A percentile compares a stretch with the other conserved stretches of the same genome.
These are phyloP conservation scores for Forsythia suspensa DNA, from an alignment of 257 asterid species.

Conservation along the genomic window DNA sequence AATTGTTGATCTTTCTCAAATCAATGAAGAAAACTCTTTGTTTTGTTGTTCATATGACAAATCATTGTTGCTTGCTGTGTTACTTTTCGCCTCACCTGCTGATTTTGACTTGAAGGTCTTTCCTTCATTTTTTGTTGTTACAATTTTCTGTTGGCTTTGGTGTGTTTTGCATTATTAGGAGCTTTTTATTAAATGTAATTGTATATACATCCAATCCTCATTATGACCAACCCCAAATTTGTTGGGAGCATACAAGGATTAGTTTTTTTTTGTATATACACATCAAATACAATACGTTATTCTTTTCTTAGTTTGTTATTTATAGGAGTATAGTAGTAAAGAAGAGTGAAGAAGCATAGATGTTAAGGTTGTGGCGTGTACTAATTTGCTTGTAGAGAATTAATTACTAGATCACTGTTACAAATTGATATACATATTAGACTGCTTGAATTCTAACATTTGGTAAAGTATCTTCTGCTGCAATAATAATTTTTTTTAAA, in stretches of 20 bases:
- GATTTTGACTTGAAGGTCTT: too few relatives aligned
- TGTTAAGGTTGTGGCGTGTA: background rate
- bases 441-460: background rate
- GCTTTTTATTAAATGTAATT: too few relatives aligned
- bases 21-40: too few relatives aligned
- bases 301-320: background rate
- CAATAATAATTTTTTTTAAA: background rate
- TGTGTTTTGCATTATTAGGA: too few relatives aligned
- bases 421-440: background rate
- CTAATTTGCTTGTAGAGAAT: background rate
- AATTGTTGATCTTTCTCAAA: too few relatives aligned
- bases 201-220: too few relatives aligned
- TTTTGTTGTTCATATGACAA: too few relatives aligned
- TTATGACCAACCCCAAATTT: background rate
- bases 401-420: background rate
- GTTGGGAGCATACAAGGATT: background rate
- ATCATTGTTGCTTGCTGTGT: too few relatives aligned
- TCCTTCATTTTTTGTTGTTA: too few relatives aligned
- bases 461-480: background rate
- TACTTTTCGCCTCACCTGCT: too few relatives aligned
- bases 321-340: background rate
- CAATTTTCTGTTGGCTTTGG: too few relatives aligned
- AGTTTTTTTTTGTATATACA: constrained; percentile 1
- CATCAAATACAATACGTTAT: background rate
- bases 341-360: background rate